Evolutionary conservation across 164 flowering plant species (phyloP), one percentile per base, ranked within the genome.

Genomic region (Liriodendron chinense): DNA sequence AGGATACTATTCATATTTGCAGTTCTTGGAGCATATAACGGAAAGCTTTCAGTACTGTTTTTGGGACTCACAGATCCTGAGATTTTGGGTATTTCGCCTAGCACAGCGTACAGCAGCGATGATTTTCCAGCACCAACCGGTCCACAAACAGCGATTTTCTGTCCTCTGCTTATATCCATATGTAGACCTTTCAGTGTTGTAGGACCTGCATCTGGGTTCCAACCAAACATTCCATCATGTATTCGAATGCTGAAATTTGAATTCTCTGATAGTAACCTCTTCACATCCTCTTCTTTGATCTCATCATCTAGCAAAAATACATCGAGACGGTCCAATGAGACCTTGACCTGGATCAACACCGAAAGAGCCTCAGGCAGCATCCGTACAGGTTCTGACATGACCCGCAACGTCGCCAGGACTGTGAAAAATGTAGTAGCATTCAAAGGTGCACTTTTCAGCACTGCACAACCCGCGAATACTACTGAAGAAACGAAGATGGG

Each of bases 121-220:
- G 99, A 95, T 76, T 95, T 95, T 26, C 99, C 98, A 1, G 94
- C 85, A 23, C 99, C 99, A 77, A 95, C 99, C 3, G 92, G 87
- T 1, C 99, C 99, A 72, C 97, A 92, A 53, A 95, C 78, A 21
- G 99, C 99, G 74, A 91, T 49, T 77, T 91, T 92, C 77, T 95
- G 81, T n/a, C 92, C 91, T 57, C 28, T 12, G 71, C 56, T 83
- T 12, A 85, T 85, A 12, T 86, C 84, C 50, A 94, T 75, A 73
- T 83, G 72, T 21, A 93, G 49, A 21, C 79, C 78, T 75, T 49
- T 78, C 25, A 93, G 70, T 25, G 93, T 87, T 47, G 79, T 82
- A 47, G 50, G 24, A 1, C 67, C 22, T 47, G 81, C 63, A 7
- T 91, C 88, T n/a, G 78, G 80, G 53, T 93, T 85, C 98, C 96